phyloP scores from a whole-genome alignment of 2,329 filamentous ascomycete genomes.

The Trichophyton schoenleinii region DNA sequence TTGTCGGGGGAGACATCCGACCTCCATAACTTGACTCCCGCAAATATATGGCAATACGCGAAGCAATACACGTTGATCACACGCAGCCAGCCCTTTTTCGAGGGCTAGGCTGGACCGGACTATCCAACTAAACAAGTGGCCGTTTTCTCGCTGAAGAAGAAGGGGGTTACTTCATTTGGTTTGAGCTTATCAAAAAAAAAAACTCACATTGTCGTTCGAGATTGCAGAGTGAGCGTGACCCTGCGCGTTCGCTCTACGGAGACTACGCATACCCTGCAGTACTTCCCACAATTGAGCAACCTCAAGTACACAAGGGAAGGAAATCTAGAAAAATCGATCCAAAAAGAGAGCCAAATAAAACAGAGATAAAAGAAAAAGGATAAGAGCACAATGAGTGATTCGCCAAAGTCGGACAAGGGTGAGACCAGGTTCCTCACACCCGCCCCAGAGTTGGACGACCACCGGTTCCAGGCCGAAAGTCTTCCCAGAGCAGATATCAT shows the following conservation, averaged over 20 bases:
- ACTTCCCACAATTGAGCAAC: background rate
- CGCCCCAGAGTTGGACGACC: slow-evolving; percentile 65
- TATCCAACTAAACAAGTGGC: background rate
- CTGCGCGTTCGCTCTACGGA: background rate
- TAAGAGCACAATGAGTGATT: slow-evolving; percentile 35
- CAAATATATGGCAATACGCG: slow-evolving; percentile 22
- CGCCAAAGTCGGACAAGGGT: slow-evolving; percentile 51
- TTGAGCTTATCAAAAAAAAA: background rate
- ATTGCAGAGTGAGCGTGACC: background rate
- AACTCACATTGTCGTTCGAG: slow-evolving; percentile 1
- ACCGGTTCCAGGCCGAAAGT: slow-evolving; percentile 46
- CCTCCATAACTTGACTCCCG: slow-evolving; percentile 71
- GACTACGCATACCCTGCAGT: background rate
- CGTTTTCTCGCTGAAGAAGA: background rate
- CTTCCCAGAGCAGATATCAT: slow-evolving; percentile 22
- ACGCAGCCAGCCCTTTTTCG: slow-evolving; percentile 29
- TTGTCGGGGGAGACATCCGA: slow-evolving; percentile 91
- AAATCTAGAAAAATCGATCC: too few species aligned
- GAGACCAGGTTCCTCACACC: slow-evolving; percentile 52
- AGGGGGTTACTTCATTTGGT: background rate
- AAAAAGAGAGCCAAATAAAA: too few species aligned
- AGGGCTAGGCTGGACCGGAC: slow-evolving; percentile 29
- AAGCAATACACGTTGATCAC: slow-evolving; percentile 19
- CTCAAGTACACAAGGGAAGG: background rate
- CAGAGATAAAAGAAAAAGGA: background rate